phyloP scores from a whole-genome alignment of 768 basidiomycete species.

The Auriscalpium vulgare region DNA sequence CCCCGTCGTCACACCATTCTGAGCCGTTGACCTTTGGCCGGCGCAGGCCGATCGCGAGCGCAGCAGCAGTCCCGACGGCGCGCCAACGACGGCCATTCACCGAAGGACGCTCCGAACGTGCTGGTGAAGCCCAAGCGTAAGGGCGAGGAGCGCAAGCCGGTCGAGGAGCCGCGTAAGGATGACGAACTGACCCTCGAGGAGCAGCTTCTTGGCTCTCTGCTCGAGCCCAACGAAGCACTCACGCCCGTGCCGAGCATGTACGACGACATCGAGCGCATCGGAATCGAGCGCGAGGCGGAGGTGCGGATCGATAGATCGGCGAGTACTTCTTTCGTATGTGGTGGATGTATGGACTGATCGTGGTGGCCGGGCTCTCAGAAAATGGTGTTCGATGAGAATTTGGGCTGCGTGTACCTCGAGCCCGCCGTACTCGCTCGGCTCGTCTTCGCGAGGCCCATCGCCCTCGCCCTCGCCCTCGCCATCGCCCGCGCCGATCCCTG shows the following conservation, averaged over 20 bases:
- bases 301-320: constrained; percentile 61
- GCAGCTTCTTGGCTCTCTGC: constrained; percentile 59
- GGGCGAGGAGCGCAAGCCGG: constrained; percentile 2
- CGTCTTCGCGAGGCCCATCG: constrained; percentile 37
- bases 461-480: constrained; percentile 37
- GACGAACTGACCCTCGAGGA: constrained; percentile 63
- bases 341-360: constrained; percentile 9
- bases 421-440: constrained; percentile 19
- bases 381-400: constrained; percentile 31
- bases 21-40: too few species aligned
- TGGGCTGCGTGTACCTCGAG: constrained; percentile 24
- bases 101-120: background rate
- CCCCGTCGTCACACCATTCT: too few species aligned
- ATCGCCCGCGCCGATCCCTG: constrained; percentile 22
- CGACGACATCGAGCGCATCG: constrained; percentile 70
- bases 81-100: background rate
- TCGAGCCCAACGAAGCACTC: constrained; percentile 68
- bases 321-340: constrained; percentile 16
- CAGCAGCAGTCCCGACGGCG: constrained; percentile 9
- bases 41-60: constrained; percentile 62
- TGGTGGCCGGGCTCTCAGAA: constrained; percentile 18
- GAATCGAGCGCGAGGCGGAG: constrained; percentile 51
- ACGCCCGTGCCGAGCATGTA: constrained; percentile 62
- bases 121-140: background rate
- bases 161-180: constrained; percentile 15